Evolutionary conservation across 1,284 basidiomycete genomes (phyloP).

Genomic region (Cutaneotrichosporon curvatum): DNA sequence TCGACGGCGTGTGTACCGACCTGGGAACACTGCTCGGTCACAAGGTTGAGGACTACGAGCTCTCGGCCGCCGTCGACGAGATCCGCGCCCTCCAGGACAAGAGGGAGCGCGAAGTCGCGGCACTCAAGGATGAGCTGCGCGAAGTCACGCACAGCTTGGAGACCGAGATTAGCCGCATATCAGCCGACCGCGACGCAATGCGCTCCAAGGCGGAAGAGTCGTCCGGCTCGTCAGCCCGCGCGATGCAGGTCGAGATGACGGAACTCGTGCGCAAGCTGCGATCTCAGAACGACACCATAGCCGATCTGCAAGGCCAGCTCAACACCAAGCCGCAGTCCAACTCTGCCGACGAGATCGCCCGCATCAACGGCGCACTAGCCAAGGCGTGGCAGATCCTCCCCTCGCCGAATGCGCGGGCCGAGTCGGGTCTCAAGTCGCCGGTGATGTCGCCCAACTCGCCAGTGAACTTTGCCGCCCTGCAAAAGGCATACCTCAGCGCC

Average conservation of each 20-base stretch:
- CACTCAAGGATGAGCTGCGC: constrained; percentile 25
- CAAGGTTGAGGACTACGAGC: not conserved
- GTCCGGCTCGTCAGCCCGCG: not conserved
- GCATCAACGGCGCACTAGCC: constrained; percentile 58
- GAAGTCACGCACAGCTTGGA: constrained; percentile 53
- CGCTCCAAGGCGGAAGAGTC: constrained; percentile 53
- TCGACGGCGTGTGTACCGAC: constrained; percentile 2
- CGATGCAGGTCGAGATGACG: constrained; percentile 9
- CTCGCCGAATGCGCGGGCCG: constrained; percentile 64
- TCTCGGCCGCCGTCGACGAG: constrained; percentile 1
- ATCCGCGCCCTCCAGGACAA: not conserved
- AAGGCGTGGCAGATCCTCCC: constrained; percentile 74
- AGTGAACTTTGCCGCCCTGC: constrained; percentile 45
- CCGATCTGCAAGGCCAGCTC: constrained; percentile 1
- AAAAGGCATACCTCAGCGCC: constrained; percentile 29
- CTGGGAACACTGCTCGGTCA: constrained; percentile 5
- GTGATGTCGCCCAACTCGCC: constrained; percentile 47
- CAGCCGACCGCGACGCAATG: constrained; percentile 52
- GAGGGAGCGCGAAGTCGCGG: constrained; percentile 5
- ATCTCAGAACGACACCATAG: constrained; percentile 29
- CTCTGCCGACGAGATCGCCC: constrained; percentile 52
- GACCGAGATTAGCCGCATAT: constrained; percentile 54
- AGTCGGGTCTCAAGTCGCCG: constrained; percentile 55
- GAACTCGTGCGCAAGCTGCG: constrained; percentile 13
- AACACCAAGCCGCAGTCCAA: not conserved